Conservation (phyloP, 192 early-diverging fungal species). For the Rhizophagus sp. region DNA sequence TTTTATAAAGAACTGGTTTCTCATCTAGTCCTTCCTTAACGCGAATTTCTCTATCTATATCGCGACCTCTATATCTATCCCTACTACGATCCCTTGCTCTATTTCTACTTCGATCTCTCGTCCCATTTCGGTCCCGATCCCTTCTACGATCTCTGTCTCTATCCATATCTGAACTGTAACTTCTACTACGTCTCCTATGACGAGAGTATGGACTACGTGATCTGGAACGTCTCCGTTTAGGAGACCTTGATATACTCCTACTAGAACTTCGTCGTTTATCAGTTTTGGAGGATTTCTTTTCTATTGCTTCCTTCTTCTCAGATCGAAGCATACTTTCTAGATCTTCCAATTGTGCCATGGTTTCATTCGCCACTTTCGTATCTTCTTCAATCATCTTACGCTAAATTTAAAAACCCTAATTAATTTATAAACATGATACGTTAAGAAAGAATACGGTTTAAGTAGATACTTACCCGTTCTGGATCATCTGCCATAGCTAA, state of each 20-base stretch:
- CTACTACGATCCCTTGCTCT: conserved; percentile 28
- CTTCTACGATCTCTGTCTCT: conserved; percentile 31
- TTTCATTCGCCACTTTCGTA: conserved; percentile 48
- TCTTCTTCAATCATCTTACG: conserved; percentile 47
- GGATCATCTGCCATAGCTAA: conserved; percentile 62
- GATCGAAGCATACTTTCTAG: conserved; percentile 29
- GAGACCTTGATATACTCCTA: conserved; percentile 29
- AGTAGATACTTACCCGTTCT: conserved; percentile 40
- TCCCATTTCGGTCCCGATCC: conserved; percentile 31
- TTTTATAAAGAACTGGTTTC: conserved; percentile 86
- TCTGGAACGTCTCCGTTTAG: conserved; percentile 13
- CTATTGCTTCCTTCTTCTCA: conserved; percentile 32
- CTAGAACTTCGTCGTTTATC: conserved; percentile 36
- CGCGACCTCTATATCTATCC: conserved; percentile 23
- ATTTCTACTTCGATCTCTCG: conserved; percentile 32
- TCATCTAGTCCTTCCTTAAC: conserved; percentile 58
- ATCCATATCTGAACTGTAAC: conserved; percentile 33
- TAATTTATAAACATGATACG: background rate
- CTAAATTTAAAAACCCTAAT: background rate
- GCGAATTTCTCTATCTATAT: conserved; percentile 26
- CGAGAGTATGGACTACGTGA: conserved; percentile 33
- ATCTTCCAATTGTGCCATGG: conserved; percentile 64
- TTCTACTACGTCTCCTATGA: conserved; percentile 38
- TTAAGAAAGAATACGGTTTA: background rate
- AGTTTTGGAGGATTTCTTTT: conserved; percentile 34